phyloP scores from a whole-genome alignment of 352 stramenopile species.

The Globisporangium irregulare region DNA sequence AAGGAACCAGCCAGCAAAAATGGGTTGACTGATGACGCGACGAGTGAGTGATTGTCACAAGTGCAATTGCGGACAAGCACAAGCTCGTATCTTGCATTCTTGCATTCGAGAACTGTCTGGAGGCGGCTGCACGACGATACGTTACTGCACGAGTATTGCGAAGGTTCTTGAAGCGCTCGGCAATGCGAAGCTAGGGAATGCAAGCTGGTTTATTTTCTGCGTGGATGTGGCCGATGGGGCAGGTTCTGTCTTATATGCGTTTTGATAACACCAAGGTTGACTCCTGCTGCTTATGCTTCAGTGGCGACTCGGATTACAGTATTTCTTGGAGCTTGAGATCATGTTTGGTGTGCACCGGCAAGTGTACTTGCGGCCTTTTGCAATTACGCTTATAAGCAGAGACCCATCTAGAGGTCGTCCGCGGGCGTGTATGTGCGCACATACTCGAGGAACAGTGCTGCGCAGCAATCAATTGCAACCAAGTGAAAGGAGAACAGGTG shows the following conservation, averaged over 20 bases:
- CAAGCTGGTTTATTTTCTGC: neutral
- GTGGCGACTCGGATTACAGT: too few species aligned
- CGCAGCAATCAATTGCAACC: neutral
- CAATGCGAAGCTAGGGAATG: neutral
- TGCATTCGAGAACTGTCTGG: neutral
- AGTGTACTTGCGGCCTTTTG: neutral
- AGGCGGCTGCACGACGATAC: neutral
- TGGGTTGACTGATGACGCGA: neutral
- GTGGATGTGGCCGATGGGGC: neutral
- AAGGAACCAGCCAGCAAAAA: neutral
- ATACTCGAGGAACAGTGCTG: slow-evolving; percentile 46
- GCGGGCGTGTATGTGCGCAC: slow-evolving; percentile 40
- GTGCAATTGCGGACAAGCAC: neutral
- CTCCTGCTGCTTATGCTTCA: too few species aligned
- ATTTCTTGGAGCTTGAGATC: neutral
- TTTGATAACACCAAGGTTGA: too few species aligned
- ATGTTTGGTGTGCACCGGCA: neutral
- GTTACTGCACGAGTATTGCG: neutral
- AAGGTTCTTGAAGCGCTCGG: neutral
- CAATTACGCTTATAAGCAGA: neutral
- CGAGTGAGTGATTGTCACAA: neutral
- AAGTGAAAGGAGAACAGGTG: neutral
- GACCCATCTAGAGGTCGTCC: slow-evolving; percentile 21
- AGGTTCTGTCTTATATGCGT: neutral
- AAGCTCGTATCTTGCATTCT: neutral